Conservation (phyloP, 768 basidiomycete species). For the Kondoa malvinella region DNA sequence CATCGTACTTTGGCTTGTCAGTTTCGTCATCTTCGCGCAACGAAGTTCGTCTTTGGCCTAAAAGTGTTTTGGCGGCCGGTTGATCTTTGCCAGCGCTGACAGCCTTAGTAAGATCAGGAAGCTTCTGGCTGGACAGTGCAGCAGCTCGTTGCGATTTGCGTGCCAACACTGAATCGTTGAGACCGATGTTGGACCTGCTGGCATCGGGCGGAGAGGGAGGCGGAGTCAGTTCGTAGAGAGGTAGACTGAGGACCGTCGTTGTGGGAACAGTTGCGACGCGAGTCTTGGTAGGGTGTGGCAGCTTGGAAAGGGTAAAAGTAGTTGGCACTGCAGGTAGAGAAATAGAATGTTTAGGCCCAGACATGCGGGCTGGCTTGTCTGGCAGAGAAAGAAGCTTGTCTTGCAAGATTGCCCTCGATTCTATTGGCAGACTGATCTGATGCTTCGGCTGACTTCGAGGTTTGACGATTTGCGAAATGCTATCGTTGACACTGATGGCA, state of each 20-base stretch:
- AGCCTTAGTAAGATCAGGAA: too few relatives aligned
- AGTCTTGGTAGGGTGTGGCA: background rate
- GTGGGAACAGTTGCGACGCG: background rate
- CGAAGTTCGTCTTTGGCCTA: background rate
- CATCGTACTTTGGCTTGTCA: slow-evolving; percentile 6
- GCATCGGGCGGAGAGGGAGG: background rate
- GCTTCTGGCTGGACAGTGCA: too few relatives aligned
- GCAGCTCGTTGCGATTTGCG: background rate
- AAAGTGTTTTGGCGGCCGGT: too few relatives aligned
- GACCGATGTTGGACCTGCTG: background rate
- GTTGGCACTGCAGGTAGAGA: background rate
- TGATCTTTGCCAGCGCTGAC: too few relatives aligned
- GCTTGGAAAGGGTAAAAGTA: background rate
- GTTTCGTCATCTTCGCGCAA: background rate
- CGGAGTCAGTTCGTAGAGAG: background rate
- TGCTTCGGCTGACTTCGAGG: too few relatives aligned
- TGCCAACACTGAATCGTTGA: background rate
- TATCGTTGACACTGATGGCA: background rate
- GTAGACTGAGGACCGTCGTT: background rate
- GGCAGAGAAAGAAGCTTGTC: background rate
- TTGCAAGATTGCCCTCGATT: background rate
- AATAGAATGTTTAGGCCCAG: background rate
- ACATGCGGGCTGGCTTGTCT: background rate
- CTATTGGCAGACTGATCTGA: background rate
- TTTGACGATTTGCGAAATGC: background rate